Conservation (phyloP, 2,329 filamentous ascomycete species). For the Trichoderma koningiopsis region DNA sequence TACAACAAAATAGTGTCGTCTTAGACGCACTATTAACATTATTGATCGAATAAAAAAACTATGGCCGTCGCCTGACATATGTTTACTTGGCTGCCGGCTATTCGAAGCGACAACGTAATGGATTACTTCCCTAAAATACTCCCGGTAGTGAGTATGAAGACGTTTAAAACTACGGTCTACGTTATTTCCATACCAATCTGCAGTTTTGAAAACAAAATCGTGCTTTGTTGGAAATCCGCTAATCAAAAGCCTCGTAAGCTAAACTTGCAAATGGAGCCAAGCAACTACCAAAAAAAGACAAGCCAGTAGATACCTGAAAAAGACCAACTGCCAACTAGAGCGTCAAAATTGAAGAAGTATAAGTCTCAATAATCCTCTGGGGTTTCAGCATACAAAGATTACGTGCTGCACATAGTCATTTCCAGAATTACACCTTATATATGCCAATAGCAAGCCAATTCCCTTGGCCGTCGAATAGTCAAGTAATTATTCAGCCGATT, state of each 20-base stretch:
- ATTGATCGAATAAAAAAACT: no score
- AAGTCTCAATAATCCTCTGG: no score
- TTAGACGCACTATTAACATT: no score
- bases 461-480: not conserved
- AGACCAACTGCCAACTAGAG: no score
- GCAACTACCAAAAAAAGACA: not conserved
- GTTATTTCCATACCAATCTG: not conserved
- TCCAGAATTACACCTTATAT: not conserved
- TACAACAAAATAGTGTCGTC: no score
- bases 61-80: no score
- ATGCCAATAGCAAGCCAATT: not conserved
- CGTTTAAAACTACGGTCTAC: not conserved
- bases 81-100: no score
- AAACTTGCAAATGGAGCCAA: not conserved
- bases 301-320: not conserved
- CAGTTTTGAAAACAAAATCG: not conserved
- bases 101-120: no score
- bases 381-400: not conserved
- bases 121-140: no score
- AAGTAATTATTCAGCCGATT: not conserved
- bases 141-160: no score
- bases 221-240: not conserved
- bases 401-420: not conserved
- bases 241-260: not conserved
- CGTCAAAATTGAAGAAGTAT: no score